Base-by-base conservation (phyloP, 2,329 filamentous ascomycete species). In the Stemphylium beticola region DNA sequence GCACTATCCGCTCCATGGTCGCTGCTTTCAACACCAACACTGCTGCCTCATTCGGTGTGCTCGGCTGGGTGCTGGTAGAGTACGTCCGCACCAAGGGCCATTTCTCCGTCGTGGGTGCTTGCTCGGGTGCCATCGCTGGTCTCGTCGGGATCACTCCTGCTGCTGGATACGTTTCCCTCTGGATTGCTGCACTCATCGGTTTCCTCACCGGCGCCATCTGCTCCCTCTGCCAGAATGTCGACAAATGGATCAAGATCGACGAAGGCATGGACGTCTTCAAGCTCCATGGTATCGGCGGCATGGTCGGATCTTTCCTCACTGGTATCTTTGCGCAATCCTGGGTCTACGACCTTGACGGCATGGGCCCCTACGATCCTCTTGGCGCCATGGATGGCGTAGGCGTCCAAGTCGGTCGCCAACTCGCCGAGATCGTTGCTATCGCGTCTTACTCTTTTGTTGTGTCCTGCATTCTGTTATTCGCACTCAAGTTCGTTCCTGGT, bases 261-360 rank as follows among this genome's bases (percentile, higher is more conserved):
- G 83, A 85, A 57, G 81, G 82, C 10, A 80, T 86, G 66, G 82
- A 85, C 57, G 82, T 86, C 37, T 86, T 86, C 76, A 85, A 83
- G 65, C 78, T 85, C 11, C 83, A 85, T 66, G 82, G 81, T 14
- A 77, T 84, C 20, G 84, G 83, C 36, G 84, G 83, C 18, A 84
- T 85, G 74, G 74, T 81, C 34, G 84, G 84, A 8, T 81, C 81
- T 24, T 83, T 86, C 71, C 66, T 85, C 41, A 86, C 83, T 2
- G 83, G 82, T 6, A 79, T 85, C 61, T 85, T 86, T 58, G 83
- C 83, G 29, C 74, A 79, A 64, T 70, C 75, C 48, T 77, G 75
- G 75, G 76, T 82, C 50, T 77, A 77, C 10, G 70, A 74, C 14
- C 77, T 85, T 36, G 83, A 85, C 49, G 82, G 83, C 34, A 58